These are phyloP conservation scores for Hylodesmum podocarpum DNA, from an alignment of 306 rosid genomes.

Conservation along the genomic window DNA sequence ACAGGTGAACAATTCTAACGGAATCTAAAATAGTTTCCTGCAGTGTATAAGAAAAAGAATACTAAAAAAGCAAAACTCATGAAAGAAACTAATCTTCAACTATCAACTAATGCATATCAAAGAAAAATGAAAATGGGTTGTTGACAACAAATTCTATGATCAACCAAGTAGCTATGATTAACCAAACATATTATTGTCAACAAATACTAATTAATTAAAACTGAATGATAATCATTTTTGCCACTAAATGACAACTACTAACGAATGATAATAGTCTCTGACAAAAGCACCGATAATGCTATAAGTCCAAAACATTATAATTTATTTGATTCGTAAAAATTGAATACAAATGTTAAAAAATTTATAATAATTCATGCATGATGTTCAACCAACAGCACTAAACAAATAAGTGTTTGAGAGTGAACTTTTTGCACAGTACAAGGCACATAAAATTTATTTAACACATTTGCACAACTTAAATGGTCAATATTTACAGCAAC, in stretches of 20 bases:
- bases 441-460: background rate
- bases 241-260: background rate
- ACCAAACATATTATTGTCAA: background rate
- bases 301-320: too few relatives aligned
- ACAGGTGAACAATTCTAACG: background rate
- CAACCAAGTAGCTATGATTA: background rate
- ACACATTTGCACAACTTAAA: background rate
- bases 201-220: background rate
- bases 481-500: constrained; percentile 8
- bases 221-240: background rate
- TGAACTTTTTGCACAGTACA: background rate
- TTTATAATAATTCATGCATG: too few relatives aligned
- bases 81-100: background rate
- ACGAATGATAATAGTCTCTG: background rate
- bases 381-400: background rate
- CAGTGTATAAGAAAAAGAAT: too few relatives aligned
- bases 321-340: too few relatives aligned
- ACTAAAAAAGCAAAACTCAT: background rate
- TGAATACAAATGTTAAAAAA: too few relatives aligned
- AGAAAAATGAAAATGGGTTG: background rate
- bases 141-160: background rate
- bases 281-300: too few relatives aligned
- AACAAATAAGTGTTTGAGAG: background rate
- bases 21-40: too few relatives aligned
- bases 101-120: background rate